phyloP scores from a whole-genome alignment of 768 basidiomycete genomes.

The Lanmaoa pseudosensibilis region DNA sequence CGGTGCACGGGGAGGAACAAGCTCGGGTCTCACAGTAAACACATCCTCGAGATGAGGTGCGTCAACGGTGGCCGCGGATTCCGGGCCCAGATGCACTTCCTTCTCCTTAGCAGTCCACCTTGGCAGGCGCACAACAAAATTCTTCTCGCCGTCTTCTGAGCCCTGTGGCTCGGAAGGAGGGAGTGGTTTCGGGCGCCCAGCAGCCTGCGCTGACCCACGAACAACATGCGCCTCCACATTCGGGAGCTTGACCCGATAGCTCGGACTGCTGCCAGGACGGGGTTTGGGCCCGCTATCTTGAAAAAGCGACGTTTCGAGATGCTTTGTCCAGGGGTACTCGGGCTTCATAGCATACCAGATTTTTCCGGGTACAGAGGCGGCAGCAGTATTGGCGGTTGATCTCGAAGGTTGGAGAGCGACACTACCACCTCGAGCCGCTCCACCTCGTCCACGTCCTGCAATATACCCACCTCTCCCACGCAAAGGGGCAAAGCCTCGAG shows the following conservation, averaged over 20 bases:
- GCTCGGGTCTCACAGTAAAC: conserved; percentile 55
- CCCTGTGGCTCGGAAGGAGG: conserved; percentile 23
- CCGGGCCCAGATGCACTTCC: conserved; percentile 7
- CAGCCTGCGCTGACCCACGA: conserved; percentile 32
- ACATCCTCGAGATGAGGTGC: conserved; percentile 53
- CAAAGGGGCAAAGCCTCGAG: conserved; percentile 37
- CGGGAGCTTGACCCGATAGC: conserved; percentile 64
- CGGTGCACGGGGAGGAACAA: conserved; percentile 34
- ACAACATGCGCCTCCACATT: conserved; percentile 46
- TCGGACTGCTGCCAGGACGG: conserved; percentile 53
- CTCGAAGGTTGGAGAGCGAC: conserved; percentile 32
- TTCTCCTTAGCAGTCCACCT: conserved; percentile 40
- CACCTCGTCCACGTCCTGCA: conserved; percentile 44
- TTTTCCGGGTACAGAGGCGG: conserved; percentile 39
- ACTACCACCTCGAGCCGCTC: conserved; percentile 47
- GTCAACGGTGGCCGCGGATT: conserved; percentile 27
- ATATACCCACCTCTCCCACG: conserved; percentile 51
- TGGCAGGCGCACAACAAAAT: conserved; percentile 58
- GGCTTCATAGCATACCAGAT: conserved; percentile 76
- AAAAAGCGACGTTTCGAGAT: conserved; percentile 73
- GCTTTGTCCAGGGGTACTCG: conserved; percentile 81
- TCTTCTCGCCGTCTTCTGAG: conserved; percentile 46
- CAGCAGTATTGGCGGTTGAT: conserved; percentile 30
- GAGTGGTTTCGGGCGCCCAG: conserved; percentile 13
- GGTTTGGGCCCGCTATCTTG: conserved; percentile 59